These are phyloP conservation scores for Drechslerella stenobrocha DNA, from an alignment of 2,329 filamentous ascomycete species.

Conservation along the genomic window DNA sequence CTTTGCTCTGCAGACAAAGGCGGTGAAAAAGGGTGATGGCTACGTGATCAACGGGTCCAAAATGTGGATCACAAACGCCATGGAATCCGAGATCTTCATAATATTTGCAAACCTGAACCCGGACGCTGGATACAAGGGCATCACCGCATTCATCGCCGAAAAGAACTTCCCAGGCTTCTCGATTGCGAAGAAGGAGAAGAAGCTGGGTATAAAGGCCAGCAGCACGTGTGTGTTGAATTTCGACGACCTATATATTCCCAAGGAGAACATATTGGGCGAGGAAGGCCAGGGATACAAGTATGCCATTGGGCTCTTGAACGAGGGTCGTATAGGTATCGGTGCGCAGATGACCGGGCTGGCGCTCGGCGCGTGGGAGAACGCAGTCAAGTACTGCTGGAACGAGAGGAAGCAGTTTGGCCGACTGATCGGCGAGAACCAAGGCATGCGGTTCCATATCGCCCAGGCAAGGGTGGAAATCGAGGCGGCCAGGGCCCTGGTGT, in stretches of 20 bases:
- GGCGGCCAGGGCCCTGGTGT: conserved; percentile 87
- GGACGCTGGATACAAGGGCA: conserved; percentile 91
- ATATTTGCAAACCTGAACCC: conserved; percentile 96
- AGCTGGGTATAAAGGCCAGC: conserved; percentile 92
- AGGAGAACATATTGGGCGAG: conserved; percentile 83
- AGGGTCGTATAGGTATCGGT: conserved; percentile 95
- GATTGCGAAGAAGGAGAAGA: conserved; percentile 99
- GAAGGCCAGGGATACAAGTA: conserved; percentile 97
- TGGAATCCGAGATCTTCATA: conserved; percentile 93
- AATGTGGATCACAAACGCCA: conserved; percentile 99
- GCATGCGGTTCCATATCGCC: conserved; percentile 98
- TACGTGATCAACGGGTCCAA: conserved; percentile 89
- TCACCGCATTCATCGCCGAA: conserved; percentile 92
- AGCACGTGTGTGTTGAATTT: conserved; percentile 98
- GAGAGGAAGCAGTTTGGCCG: conserved; percentile 96
- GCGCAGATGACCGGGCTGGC: conserved; percentile 98
- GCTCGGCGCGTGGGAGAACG: conserved; percentile 92
- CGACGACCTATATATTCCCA: conserved; percentile 89
- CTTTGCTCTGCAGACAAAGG: conserved; percentile 90
- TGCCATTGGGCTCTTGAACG: conserved; percentile 89
- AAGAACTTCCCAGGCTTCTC: conserved; percentile 86
- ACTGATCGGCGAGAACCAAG: conserved; percentile 93
- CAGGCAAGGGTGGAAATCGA: conserved; percentile 93
- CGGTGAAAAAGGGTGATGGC: conserved; percentile 72
- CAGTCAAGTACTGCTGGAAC: conserved; percentile 94